Evolutionary conservation across 2,329 filamentous ascomycete genomes (phyloP).

Genomic region (Sphaerulina musiva): DNA sequence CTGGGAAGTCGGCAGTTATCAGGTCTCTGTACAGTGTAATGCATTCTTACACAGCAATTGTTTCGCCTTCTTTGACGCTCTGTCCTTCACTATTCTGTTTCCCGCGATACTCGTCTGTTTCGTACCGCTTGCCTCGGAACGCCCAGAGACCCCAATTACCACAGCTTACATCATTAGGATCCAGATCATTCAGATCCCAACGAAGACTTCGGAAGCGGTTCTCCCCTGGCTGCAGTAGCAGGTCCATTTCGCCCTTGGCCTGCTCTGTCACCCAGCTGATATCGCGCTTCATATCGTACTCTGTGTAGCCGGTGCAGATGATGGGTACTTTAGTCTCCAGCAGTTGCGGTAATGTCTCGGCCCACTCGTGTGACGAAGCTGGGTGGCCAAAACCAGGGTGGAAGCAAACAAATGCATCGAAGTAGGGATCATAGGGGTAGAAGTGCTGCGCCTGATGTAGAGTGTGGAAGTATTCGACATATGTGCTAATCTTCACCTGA

Average conservation of each 20-base stretch:
- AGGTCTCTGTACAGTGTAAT: background rate
- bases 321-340: slow-evolving; percentile 94
- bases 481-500: slow-evolving; percentile 93
- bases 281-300: slow-evolving; percentile 89
- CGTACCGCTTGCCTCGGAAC: slow-evolving; percentile 94
- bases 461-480: slow-evolving; percentile 96
- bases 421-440: slow-evolving; percentile 93
- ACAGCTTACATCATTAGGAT: slow-evolving; percentile 87
- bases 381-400: slow-evolving; percentile 95
- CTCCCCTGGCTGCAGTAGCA: slow-evolving; percentile 85
- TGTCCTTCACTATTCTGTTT: slow-evolving; percentile 1
- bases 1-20: background rate
- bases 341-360: slow-evolving; percentile 78
- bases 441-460: slow-evolving; percentile 87
- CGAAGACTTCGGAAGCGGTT: slow-evolving; percentile 88
- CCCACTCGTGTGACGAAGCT: slow-evolving; percentile 88
- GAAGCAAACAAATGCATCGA: slow-evolving; percentile 95
- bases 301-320: slow-evolving; percentile 90
- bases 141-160: slow-evolving; percentile 98
- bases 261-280: slow-evolving; percentile 83
- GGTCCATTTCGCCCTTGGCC: slow-evolving; percentile 81
- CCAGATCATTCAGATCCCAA: slow-evolving; percentile 95
- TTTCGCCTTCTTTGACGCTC: background rate
- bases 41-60: slow-evolving; percentile 4
- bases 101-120: slow-evolving; percentile 43